Percentiles rank a stretch among this genome's conserved stretches.
These are phyloP conservation scores for Albizia julibrissin DNA, from an alignment of 306 rosid genomes.

Conservation along the genomic window DNA sequence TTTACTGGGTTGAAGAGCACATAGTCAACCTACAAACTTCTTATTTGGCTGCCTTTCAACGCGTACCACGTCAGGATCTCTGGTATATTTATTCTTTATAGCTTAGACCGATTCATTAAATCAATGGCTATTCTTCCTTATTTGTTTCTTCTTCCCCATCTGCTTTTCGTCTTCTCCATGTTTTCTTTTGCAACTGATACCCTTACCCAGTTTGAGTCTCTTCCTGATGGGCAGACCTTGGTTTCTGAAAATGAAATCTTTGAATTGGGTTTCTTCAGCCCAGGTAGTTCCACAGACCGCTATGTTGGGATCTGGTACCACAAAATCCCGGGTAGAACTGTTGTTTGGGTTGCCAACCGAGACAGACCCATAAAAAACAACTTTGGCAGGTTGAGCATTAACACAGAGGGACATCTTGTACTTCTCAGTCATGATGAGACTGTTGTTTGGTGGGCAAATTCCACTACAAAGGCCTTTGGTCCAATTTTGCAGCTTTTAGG, in stretches of 20 bases:
- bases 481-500: conserved; percentile 33
- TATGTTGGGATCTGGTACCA: conserved; percentile 61
- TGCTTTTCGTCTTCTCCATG: neutral
- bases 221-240: neutral
- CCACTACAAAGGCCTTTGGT: neutral
- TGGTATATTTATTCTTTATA: neutral
- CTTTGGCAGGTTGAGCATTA: conserved; percentile 39
- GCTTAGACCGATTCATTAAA: neutral
- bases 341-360: conserved; percentile 62
- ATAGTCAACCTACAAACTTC: neutral
- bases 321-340: conserved; percentile 25
- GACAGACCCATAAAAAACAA: conserved; percentile 38
- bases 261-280: conserved; percentile 19
- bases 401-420: conserved; percentile 18
- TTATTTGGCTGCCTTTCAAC: neutral
- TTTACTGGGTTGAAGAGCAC: too few relatives aligned
- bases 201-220: neutral
- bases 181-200: neutral
- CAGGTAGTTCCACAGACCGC: conserved; percentile 11
- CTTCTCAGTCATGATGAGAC: conserved; percentile 19
- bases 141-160: neutral
- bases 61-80: neutral
- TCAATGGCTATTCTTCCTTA: neutral
- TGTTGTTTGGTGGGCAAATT: conserved; percentile 40
- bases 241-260: neutral